Evolutionary conservation across 306 rosid species (phyloP).

Genomic region (Citrullus mucosospermus): DNA sequence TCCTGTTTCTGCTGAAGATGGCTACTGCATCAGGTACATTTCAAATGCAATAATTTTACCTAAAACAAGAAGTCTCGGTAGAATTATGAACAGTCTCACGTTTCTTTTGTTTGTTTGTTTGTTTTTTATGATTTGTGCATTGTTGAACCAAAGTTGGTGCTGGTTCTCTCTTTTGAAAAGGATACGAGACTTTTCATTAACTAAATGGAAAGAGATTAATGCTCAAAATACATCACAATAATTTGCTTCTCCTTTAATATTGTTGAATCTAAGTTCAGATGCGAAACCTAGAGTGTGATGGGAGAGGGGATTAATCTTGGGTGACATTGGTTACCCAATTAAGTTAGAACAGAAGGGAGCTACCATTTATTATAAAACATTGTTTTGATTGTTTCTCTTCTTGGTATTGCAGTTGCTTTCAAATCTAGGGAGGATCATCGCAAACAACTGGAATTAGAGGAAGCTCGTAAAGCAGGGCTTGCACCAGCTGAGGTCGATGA

Average conservation of each 20-base stretch:
- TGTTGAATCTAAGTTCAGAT: no score
- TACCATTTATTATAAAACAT: neutral
- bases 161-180: neutral
- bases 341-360: neutral
- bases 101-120: neutral
- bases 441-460: conserved; percentile 50
- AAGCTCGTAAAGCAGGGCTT: conserved; percentile 60
- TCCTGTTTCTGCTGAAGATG: neutral
- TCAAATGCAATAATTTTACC: neutral
- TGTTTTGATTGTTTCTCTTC: neutral
- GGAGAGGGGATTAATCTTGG: no score
- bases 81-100: neutral
- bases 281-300: no score
- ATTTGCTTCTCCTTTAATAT: neutral
- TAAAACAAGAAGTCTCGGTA: neutral
- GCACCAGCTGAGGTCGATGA: conserved; percentile 61
- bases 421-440: conserved; percentile 56
- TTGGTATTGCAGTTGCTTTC: conserved; percentile 38
- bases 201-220: no score
- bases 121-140: neutral
- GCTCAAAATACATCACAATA: no score
- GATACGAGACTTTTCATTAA: no score
- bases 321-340: neutral
- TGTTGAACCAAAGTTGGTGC: neutral
- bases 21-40: conserved; percentile 7